Conservation (phyloP, 2,329 filamentous ascomycete genomes). For the Colletotrichum lentis region DNA sequence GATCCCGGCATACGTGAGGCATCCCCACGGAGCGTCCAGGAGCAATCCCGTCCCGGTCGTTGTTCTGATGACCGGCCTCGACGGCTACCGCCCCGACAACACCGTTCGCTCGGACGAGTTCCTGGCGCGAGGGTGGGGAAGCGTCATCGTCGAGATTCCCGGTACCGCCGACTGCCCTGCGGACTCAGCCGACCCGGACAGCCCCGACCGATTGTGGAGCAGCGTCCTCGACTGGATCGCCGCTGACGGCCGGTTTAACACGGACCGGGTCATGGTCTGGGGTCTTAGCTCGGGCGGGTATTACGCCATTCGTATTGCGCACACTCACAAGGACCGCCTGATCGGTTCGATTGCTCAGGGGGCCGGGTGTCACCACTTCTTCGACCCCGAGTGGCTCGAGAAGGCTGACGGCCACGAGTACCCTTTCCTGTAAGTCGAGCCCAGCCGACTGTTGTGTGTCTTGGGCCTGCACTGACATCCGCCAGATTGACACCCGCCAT, state of each 20-base stretch:
- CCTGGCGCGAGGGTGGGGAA: conserved; percentile 68
- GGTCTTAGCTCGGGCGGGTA: conserved; percentile 73
- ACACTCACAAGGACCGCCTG: conserved; percentile 67
- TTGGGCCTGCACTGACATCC: conserved; percentile 8
- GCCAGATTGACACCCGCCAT: conserved; percentile 61
- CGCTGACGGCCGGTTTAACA: conserved; percentile 61
- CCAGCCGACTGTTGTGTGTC: neutral
- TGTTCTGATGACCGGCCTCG: conserved; percentile 67
- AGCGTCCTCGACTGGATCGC: conserved; percentile 69
- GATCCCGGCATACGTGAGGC: conserved; percentile 72
- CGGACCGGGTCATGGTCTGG: conserved; percentile 66
- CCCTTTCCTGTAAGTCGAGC: conserved; percentile 59
- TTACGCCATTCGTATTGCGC: conserved; percentile 72
- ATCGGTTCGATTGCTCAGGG: conserved; percentile 67
- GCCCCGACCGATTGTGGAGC: conserved; percentile 68
- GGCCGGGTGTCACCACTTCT: conserved; percentile 64
- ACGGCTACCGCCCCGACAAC: conserved; percentile 71
- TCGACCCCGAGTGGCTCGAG: conserved; percentile 63
- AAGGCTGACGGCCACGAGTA: conserved; percentile 73
- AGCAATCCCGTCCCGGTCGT: conserved; percentile 54
- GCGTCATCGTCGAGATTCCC: conserved; percentile 65
- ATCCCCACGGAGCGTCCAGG: conserved; percentile 53
- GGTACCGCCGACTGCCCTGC: conserved; percentile 69
- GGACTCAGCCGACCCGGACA: conserved; percentile 65
- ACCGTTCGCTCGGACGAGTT: conserved; percentile 69